phyloP scores from a whole-genome alignment of 1,284 basidiomycete species.

The Trichosporon sp. region DNA sequence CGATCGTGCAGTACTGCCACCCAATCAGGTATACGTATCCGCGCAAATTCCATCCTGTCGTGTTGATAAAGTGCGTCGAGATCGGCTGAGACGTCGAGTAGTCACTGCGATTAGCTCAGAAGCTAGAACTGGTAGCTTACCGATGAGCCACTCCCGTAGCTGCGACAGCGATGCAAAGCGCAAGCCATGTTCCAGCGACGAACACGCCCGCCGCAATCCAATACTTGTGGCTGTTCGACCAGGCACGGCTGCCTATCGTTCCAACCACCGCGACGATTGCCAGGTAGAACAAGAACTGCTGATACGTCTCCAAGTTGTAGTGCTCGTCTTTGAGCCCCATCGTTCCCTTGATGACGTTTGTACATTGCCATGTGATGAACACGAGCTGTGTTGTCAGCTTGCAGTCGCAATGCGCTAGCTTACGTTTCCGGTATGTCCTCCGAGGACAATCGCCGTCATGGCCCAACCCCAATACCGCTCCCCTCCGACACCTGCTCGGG shows the following conservation, averaged over 20 bases:
- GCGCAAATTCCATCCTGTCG: constrained; percentile 30
- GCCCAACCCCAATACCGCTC: constrained; percentile 47
- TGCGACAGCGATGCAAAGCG: constrained; percentile 37
- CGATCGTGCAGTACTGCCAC: constrained; percentile 42
- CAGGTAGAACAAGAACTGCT: constrained; percentile 38
- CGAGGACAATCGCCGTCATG: constrained; percentile 43
- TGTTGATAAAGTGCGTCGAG: constrained; percentile 26
- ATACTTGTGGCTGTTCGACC: constrained; percentile 39
- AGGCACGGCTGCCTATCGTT: constrained; percentile 32
- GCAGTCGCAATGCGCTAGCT: constrained; percentile 5
- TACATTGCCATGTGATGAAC: constrained; percentile 39
- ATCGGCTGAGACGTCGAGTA: constrained; percentile 8
- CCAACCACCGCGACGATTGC: constrained; percentile 36
- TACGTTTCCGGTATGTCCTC: constrained; percentile 44
- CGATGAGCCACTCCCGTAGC: constrained; percentile 26
- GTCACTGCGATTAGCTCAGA: constrained; percentile 5
- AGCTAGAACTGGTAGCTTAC: constrained; percentile 10
- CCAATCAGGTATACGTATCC: constrained; percentile 43
- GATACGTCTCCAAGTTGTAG: constrained; percentile 33
- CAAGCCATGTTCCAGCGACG: constrained; percentile 28
- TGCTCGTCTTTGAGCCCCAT: constrained; percentile 33
- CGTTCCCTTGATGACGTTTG: constrained; percentile 37
- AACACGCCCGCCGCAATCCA: constrained; percentile 34
- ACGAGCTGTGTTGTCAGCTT: constrained; percentile 26
- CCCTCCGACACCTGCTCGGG: constrained; percentile 40